Conservation (phyloP, 2,329 filamentous ascomycete genomes). For the Aspergillus piperis region DNA sequence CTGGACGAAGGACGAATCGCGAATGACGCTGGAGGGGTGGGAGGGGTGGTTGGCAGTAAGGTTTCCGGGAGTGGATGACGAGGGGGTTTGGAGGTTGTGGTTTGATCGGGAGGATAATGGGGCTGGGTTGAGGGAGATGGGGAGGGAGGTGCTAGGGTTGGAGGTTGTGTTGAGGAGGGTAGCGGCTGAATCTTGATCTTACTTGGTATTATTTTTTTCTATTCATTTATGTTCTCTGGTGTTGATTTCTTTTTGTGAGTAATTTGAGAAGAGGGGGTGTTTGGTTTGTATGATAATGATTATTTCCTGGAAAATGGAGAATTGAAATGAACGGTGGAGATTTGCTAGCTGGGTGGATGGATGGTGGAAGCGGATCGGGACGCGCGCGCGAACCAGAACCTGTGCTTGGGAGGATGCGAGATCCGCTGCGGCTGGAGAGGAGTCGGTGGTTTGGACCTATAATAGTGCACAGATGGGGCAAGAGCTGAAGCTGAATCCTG, state of each 20-base stretch:
- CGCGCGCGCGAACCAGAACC: background rate
- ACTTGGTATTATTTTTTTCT: too few species aligned
- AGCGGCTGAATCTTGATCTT: constrained; percentile 18
- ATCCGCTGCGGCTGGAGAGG: background rate
- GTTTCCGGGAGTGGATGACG: constrained; percentile 22
- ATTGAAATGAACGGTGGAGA: constrained; percentile 1
- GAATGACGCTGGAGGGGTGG: constrained; percentile 25
- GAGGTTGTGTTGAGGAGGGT: constrained; percentile 26
- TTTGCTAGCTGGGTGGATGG: too few species aligned
- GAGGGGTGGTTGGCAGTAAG: constrained; percentile 28
- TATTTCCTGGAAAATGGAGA: background rate
- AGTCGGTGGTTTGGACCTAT: too few species aligned
- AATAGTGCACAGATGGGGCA: too few species aligned
- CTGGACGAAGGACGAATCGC: constrained; percentile 24
- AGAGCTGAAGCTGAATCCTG: too few species aligned
- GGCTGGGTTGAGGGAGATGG: constrained; percentile 19
- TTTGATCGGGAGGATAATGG: constrained; percentile 30
- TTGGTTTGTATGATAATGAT: too few species aligned
- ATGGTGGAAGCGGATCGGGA: background rate
- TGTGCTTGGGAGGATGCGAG: too few species aligned
- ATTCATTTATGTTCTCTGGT: too few species aligned
- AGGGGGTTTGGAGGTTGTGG: constrained; percentile 27
- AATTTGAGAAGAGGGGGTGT: too few species aligned
- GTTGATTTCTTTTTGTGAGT: too few species aligned
- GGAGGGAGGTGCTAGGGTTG: constrained; percentile 21